These are phyloP conservation scores for Teratosphaeria gauchensis DNA, from an alignment of 2,329 filamentous ascomycete genomes.

Conservation along the genomic window DNA sequence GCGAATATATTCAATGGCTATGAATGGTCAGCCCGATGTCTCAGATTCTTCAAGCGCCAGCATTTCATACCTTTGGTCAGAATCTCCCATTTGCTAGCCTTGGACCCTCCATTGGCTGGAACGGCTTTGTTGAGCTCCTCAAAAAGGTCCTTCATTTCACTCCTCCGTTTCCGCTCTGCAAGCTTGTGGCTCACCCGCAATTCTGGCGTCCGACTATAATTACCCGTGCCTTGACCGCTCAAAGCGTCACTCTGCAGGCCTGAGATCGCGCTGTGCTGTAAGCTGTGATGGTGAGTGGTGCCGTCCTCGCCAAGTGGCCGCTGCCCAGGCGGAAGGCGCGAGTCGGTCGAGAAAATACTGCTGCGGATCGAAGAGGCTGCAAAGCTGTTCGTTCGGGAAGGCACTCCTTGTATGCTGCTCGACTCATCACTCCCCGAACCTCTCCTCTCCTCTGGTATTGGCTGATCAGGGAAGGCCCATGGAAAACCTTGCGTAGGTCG, in stretches of 20 bases:
- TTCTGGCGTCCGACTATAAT: conserved; percentile 75
- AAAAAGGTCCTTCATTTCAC: conserved; percentile 82
- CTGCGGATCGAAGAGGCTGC: conserved; percentile 69
- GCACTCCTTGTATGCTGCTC: conserved; percentile 37
- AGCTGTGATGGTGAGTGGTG: conserved; percentile 60
- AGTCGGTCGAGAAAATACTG: conserved; percentile 69
- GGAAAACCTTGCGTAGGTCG: conserved; percentile 75
- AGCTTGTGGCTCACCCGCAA: conserved; percentile 76
- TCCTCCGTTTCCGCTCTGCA: conserved; percentile 71
- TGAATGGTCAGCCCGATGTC: conserved; percentile 2
- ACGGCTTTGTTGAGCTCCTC: conserved; percentile 70
- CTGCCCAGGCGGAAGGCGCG: conserved; percentile 61
- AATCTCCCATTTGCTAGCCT: conserved; percentile 85
- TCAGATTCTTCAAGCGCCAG: background rate
- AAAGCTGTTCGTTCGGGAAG: conserved; percentile 63
- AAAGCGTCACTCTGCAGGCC: conserved; percentile 52
- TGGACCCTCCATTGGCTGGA: conserved; percentile 70
- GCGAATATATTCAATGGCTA: conserved; percentile 43
- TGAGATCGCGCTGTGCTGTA: conserved; percentile 63
- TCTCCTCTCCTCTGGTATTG: conserved; percentile 44
- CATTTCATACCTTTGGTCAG: conserved; percentile 62
- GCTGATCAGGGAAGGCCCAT: conserved; percentile 73
- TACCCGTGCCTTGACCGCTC: conserved; percentile 50
- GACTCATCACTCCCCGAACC: conserved; percentile 40
- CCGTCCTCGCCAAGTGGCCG: conserved; percentile 58